Base-by-base conservation (phyloP, 1,284 basidiomycete genomes). In the Amylostereum areolatum region DNA sequence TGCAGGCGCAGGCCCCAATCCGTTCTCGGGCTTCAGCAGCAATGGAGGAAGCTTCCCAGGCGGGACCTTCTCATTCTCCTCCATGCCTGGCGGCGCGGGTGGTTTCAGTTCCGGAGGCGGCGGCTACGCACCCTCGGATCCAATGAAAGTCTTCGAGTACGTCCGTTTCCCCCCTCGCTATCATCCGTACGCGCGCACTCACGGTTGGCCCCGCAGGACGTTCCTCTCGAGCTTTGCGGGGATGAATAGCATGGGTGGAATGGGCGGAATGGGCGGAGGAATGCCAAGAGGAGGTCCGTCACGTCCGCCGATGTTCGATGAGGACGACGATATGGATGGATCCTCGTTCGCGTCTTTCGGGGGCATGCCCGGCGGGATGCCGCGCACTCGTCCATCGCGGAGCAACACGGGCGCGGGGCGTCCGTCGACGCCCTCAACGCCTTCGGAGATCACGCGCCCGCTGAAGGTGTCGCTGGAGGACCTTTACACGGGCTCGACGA, bases 101-200 rank as follows among this genome's bases (percentile, higher is more conserved):
- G 55, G 57, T 29, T 57, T 60, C 51, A 42, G 70, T 56, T 61
- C 62, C 39, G 63, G 64, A 27, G 63, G 71, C 31, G 66, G 72
- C 28, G 80, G 81, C 4, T 93, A 86, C 71, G 66, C 75, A 28
- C 85, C 93, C 3, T 74, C 81, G 31, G 95, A 98, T 64, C 94
- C 95, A 10, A 82, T 92, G 56, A 89, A 87, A 62, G 85, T 98
- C 65, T 98, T 98, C 67, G 88, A 91, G 83, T 90, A 68, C n/a
- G 41, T 43, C 6, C 27, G 11, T 7, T 8, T 29, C 34, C 35
- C 43, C 43, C 31, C 31, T 48, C 6, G 4, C 27, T 42, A 50
- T 10, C 24, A 33, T 30, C 29, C 11, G 18, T 18, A 18, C 18
- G 18, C 18, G 18, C 41, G 9, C 28, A 28, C 41, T 43, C 25